phyloP scores from a whole-genome alignment of 805 yeast genomes.

The Torulaspora quercuum region DNA sequence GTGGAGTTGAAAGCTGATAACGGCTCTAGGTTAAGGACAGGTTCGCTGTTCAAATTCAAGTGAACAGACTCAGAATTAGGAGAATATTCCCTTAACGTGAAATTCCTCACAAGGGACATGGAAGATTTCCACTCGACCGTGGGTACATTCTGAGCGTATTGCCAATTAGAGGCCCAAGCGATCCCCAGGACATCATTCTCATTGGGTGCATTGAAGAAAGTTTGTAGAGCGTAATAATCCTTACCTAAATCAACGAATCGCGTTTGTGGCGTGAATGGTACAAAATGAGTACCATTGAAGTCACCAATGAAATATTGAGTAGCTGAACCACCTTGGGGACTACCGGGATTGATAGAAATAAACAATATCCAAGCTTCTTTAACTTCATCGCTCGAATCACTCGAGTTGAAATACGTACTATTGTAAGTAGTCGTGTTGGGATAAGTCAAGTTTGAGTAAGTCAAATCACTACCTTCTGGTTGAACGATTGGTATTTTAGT shows the following conservation, averaged over 20 bases:
- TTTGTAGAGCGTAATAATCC: constrained; percentile 42
- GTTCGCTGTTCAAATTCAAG: constrained; percentile 25
- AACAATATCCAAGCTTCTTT: constrained; percentile 39
- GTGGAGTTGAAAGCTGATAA: constrained; percentile 1
- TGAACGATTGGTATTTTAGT: constrained; percentile 31
- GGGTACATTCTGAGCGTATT: constrained; percentile 39
- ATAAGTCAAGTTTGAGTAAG: constrained; percentile 8
- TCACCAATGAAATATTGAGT: constrained; percentile 43
- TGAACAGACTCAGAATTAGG: constrained; percentile 28
- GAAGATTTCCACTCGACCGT: constrained; percentile 38
- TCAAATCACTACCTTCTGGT: constrained; percentile 7
- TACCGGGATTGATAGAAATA: constrained; percentile 43
- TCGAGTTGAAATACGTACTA: constrained; percentile 11
- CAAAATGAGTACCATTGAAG: constrained; percentile 40
- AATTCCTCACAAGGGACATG: constrained; percentile 37
- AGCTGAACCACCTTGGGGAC: constrained; percentile 41
- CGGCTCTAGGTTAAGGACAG: constrained; percentile 21
- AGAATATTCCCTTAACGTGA: constrained; percentile 27
- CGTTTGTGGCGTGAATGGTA: constrained; percentile 31
- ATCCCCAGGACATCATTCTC: constrained; percentile 35
- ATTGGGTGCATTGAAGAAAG: constrained; percentile 32
- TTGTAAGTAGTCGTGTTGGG: constrained; percentile 8
- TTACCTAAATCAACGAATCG: constrained; percentile 38
- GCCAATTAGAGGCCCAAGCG: constrained; percentile 47
- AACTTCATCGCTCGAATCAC: constrained; percentile 9